phyloP scores from a whole-genome alignment of 345 rosid species.

The Capsella bursapastoris region DNA sequence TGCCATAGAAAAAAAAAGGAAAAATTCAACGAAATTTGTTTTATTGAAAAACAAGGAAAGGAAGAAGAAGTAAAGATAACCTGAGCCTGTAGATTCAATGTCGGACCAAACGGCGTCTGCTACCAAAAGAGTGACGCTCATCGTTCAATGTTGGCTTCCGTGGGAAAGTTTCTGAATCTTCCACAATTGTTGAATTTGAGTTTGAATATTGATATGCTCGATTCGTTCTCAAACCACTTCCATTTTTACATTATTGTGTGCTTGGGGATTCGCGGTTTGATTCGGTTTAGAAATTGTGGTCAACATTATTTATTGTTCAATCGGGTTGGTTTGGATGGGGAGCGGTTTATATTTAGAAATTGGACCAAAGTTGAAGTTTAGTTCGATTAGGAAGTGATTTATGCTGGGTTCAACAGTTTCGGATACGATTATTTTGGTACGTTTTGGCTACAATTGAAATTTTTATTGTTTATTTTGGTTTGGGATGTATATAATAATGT shows the following conservation, averaged over 20 bases:
- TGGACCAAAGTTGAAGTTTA: neutral
- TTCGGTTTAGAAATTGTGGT: no score
- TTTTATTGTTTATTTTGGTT: neutral
- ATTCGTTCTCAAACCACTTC: neutral
- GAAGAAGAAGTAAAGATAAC: constrained; percentile 34
- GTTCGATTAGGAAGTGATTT: neutral
- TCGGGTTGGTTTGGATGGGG: no score
- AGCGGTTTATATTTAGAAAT: neutral
- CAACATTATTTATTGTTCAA: neutral
- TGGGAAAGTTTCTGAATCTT: neutral
- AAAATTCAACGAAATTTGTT: neutral
- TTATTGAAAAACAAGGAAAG: neutral
- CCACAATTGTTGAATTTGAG: neutral
- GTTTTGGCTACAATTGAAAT: neutral
- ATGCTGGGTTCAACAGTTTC: no score
- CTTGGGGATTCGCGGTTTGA: neutral
- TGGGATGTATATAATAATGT: neutral
- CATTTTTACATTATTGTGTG: no score
- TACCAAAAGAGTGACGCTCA: constrained; percentile 52
- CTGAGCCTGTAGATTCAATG: constrained; percentile 62
- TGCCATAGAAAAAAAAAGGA: constrained; percentile 34
- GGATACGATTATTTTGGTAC: no score
- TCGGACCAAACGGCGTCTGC: constrained; percentile 65
- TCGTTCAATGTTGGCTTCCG: constrained; percentile 15
- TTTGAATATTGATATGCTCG: neutral